phyloP scores from a whole-genome alignment of 306 rosid genomes.

The Castanea crenata region DNA sequence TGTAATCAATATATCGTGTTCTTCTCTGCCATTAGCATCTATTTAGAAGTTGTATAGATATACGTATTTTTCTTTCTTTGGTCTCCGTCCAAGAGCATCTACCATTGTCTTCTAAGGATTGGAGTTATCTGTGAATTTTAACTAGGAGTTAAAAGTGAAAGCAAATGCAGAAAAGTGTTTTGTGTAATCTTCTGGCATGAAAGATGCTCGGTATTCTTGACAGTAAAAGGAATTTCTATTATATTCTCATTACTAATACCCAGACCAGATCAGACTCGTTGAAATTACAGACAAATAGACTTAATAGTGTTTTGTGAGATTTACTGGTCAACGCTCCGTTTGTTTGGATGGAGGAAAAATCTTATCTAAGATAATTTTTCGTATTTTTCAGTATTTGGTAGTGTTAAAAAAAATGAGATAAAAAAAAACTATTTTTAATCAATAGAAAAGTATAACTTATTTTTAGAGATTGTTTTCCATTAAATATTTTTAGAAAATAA shows the following conservation, averaged over 20 bases:
- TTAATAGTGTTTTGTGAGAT: no score
- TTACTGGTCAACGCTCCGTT: no score
- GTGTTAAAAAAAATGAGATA: no score
- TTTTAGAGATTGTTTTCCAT: no score
- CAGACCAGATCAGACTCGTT: not conserved
- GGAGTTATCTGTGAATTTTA: not conserved
- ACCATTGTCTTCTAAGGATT: slow-evolving; percentile 17
- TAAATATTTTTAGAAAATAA: no score
- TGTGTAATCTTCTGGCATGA: not conserved
- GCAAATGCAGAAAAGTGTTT: not conserved
- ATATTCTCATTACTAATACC: not conserved
- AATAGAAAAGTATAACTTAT: no score
- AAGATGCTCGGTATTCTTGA: not conserved
- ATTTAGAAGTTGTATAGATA: slow-evolving; percentile 49
- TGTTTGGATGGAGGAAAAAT: no score
- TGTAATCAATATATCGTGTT: slow-evolving; percentile 49
- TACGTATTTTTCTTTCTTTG: slow-evolving; percentile 14
- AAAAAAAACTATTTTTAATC: no score
- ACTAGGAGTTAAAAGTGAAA: slow-evolving; percentile 9
- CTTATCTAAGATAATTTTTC: no score
- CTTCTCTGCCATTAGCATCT: slow-evolving; percentile 22
- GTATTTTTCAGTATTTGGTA: no score
- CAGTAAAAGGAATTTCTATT: not conserved
- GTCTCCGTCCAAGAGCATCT: slow-evolving; percentile 9
- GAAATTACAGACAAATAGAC: no score